Evolutionary conservation across 768 basidiomycete genomes (phyloP).

Genomic region (Exidia glandulosa): DNA sequence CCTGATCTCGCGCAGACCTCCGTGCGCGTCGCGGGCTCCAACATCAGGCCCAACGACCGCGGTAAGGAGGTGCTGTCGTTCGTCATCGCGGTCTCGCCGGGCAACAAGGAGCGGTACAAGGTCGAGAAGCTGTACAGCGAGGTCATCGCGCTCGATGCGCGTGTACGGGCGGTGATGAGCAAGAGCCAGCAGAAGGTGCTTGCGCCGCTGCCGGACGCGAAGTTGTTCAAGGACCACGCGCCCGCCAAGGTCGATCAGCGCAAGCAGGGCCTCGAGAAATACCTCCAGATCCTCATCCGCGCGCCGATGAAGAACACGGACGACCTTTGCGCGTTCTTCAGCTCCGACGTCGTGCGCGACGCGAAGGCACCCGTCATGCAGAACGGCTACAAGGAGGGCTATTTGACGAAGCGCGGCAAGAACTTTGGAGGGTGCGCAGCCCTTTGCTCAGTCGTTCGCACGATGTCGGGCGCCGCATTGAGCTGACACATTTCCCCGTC

Average conservation of each 20-base stretch:
- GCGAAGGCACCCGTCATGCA: conserved; percentile 67
- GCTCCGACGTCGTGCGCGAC: conserved; percentile 74
- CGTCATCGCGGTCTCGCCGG: conserved; percentile 63
- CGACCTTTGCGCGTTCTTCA: conserved; percentile 87
- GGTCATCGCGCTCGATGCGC: conserved; percentile 76
- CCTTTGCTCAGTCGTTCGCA: background rate
- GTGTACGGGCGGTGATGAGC: conserved; percentile 43
- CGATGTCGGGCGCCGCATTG: background rate
- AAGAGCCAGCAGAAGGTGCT: conserved; percentile 64
- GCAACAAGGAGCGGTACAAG: conserved; percentile 63
- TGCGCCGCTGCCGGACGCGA: conserved; percentile 75
- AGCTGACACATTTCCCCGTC: background rate
- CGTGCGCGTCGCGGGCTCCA: conserved; percentile 64
- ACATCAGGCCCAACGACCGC: conserved; percentile 78
- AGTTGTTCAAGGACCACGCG: conserved; percentile 93
- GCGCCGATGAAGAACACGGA: conserved; percentile 79
- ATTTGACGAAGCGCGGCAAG: conserved; percentile 91
- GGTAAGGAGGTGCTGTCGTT: conserved; percentile 91
- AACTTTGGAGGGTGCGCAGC: conserved; percentile 72
- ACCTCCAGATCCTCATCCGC: conserved; percentile 72
- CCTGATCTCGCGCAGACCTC: conserved; percentile 64
- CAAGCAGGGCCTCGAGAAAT: conserved; percentile 67
- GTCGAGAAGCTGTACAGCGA: conserved; percentile 94
- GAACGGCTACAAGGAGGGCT: conserved; percentile 85
- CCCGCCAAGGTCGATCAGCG: conserved; percentile 94